These are phyloP conservation scores for Cladochytrium replicatum DNA, from an alignment of 192 early-diverging fungal genomes.

Conservation along the genomic window DNA sequence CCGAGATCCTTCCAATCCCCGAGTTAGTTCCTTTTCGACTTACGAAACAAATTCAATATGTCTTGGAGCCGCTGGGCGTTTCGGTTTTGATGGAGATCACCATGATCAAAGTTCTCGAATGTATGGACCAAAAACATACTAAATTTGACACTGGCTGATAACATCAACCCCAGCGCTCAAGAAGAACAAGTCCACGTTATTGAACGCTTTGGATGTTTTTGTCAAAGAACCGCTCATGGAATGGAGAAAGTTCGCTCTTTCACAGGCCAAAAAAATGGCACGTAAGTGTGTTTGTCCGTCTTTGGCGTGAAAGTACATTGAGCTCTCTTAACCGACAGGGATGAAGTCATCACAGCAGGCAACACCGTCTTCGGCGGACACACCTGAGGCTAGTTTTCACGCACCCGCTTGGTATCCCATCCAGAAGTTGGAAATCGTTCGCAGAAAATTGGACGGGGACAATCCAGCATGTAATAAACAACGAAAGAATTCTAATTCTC, in stretches of 20 bases:
- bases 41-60: constrained; percentile 53
- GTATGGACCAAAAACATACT: constrained; percentile 11
- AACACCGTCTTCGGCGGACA: neutral
- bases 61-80: constrained; percentile 58
- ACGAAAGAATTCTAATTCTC: constrained; percentile 8
- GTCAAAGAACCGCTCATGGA: constrained; percentile 74
- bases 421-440: constrained; percentile 64
- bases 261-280: constrained; percentile 43
- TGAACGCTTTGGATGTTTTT: constrained; percentile 72
- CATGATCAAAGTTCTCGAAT: constrained; percentile 58
- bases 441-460: constrained; percentile 55
- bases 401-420: constrained; percentile 64
- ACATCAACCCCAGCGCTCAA: constrained; percentile 37
- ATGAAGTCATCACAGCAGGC: neutral
- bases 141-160: neutral
- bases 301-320: neutral
- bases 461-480: constrained; percentile 51
- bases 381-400: neutral
- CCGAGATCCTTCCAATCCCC: constrained; percentile 63
- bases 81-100: constrained; percentile 49
- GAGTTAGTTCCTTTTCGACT: constrained; percentile 70
- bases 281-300: constrained; percentile 1
- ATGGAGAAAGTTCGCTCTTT: constrained; percentile 61
- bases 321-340: neutral
- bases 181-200: constrained; percentile 45